Evolutionary conservation across 2,329 filamentous ascomycete genomes (phyloP), one percentile per base, ranked within the genome.

Genomic region (Fusarium paranaense): DNA sequence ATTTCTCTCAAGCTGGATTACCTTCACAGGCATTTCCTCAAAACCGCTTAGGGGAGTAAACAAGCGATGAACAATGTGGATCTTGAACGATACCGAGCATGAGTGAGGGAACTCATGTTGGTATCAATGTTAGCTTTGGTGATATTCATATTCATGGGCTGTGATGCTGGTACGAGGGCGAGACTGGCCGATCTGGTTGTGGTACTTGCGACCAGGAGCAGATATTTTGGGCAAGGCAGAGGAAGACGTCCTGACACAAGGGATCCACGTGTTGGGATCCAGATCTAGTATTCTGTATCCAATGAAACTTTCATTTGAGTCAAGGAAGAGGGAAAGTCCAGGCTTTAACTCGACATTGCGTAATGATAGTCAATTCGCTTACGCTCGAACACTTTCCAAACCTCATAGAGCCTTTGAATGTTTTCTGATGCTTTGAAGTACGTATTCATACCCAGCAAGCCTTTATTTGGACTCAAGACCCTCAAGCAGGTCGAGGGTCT

Each of bases 401-500:
- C 13, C 22, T 14, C 42, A 16, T 25, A 2, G 7, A 7, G n/a
- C 20, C 13, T 20, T 11, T 11, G 10, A 20, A n/a, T 9, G 18
- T 40, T 40, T 40, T 5, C 20, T 3, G 38, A 20, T 20, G 18
- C 5, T 40, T 37, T 37, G 35, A 18, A 18, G 16, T 8, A 37
- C 35, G 4, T 8, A 37, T 37, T 0, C 14, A 37, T 37, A 37
- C 35, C 35, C 16, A 38, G 16, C 6, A 38, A 25, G 20, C 20
- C 42, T 4, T 25, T 25, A 45, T 2, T n/a, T 52, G 6, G 0
- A 52, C 47, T 52, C 16, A 30, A 30, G 9, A 7, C 25, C 25
- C 32, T 71, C 66, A 1, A 75, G 22, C 0, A 75, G 11, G 16
- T 75, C 64, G 7, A 75, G 42, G 8, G 70, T 69, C 10, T 64